A percentile compares a stretch with the other conserved stretches of the same genome.
Conservation (phyloP, 1,284 basidiomycete species). For the Puccinia hordei region DNA sequence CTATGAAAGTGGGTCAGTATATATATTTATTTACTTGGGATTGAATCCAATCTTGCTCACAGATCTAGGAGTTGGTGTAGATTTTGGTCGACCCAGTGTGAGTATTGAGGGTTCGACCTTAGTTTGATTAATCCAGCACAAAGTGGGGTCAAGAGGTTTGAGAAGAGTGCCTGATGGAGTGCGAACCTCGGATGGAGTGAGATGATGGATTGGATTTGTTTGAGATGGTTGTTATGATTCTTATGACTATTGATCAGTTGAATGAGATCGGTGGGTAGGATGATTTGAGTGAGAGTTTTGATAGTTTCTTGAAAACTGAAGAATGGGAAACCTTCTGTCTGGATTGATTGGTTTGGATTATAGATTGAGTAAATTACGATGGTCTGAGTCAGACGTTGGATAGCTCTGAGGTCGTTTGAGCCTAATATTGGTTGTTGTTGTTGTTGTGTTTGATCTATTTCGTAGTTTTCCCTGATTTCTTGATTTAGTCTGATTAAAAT, state of each 20-base stretch:
- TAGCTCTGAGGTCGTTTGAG: not conserved
- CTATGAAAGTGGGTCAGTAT: not conserved
- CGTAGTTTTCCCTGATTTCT: no score
- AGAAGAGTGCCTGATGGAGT: not conserved
- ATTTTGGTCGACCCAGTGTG: constrained; percentile 5
- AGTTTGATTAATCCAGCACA: constrained; percentile 14
- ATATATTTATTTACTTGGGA: not conserved
- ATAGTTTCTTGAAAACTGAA: not conserved
- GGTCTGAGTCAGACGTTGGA: not conserved
- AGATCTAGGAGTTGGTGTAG: not conserved
- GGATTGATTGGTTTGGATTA: no score
- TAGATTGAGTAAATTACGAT: not conserved
- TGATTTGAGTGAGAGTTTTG: not conserved
- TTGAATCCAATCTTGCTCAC: not conserved
- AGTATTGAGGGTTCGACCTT: not conserved
- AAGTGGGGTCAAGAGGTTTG: not conserved
- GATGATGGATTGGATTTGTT: no score
- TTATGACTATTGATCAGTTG: not conserved
- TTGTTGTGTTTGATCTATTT: not conserved
- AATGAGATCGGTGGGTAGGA: not conserved
- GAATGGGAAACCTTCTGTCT: not conserved
- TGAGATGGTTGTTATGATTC: no score
- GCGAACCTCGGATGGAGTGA: not conserved
- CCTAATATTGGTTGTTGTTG: not conserved
- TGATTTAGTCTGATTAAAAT: no score